Percentiles rank a stretch among this genome's conserved stretches.
phyloP scores from a whole-genome alignment of 1,284 basidiomycete genomes.

The Tylopilus sp. region DNA sequence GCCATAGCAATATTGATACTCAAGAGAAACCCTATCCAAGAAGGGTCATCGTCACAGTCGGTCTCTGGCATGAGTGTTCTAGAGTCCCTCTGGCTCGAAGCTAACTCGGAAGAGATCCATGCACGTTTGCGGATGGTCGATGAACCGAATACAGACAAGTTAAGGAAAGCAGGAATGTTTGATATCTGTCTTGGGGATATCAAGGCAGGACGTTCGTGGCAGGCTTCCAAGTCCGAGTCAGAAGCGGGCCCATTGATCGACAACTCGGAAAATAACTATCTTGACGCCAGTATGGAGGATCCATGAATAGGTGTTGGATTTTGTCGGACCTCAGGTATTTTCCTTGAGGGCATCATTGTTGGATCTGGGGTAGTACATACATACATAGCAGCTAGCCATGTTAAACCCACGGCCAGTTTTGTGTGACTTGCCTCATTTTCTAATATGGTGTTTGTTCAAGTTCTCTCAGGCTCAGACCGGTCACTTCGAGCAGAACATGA shows the following conservation, averaged over 20 bases:
- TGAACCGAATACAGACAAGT: background rate
- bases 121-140: background rate
- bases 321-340: too few species aligned
- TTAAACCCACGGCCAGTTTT: too few species aligned
- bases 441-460: too few species aligned
- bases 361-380: too few species aligned
- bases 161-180: conserved; percentile 3
- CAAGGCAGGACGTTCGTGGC: background rate
- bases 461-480: too few species aligned
- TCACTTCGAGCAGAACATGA: too few species aligned
- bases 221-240: background rate
- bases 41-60: background rate
- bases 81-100: background rate
- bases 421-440: too few species aligned
- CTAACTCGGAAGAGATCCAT: background rate
- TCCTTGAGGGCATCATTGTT: too few species aligned
- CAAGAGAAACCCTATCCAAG: background rate
- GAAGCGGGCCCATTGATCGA: too few species aligned
- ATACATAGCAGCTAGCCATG: too few species aligned
- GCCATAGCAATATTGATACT: background rate
- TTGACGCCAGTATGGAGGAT: too few species aligned
- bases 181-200: conserved; percentile 1
- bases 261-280: background rate
- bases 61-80: background rate
- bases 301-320: too few species aligned